These are phyloP conservation scores for Amylocystis lapponica DNA, from an alignment of 768 basidiomycete species.

Conservation along the genomic window DNA sequence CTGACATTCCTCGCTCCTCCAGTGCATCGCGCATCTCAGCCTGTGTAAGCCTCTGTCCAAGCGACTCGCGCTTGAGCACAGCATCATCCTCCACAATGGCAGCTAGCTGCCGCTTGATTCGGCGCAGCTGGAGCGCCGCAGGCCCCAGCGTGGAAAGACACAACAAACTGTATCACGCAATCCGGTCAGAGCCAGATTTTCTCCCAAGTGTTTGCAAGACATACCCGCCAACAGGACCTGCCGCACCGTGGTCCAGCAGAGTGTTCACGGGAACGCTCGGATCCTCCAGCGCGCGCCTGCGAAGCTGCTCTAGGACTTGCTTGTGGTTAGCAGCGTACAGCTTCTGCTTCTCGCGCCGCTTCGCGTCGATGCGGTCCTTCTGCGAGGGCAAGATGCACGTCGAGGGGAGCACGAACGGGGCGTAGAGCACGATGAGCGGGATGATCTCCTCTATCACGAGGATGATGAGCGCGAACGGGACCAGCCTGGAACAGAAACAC, in stretches of 20 bases:
- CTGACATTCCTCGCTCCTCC: constrained; percentile 75
- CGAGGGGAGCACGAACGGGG: constrained; percentile 80
- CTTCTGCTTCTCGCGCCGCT: constrained; percentile 41
- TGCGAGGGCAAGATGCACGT: constrained; percentile 84
- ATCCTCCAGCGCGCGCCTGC: constrained; percentile 8
- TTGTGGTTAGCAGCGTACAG: constrained; percentile 13
- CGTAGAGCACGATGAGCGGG: constrained; percentile 79
- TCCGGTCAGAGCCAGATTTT: background rate
- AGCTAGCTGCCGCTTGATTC: constrained; percentile 33
- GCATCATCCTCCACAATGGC: constrained; percentile 55
- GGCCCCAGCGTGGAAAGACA: constrained; percentile 36
- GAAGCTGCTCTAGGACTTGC: constrained; percentile 16
- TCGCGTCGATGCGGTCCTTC: constrained; percentile 53
- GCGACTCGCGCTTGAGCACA: constrained; percentile 47
- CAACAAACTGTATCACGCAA: constrained; percentile 13
- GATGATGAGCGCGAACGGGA: constrained; percentile 75
- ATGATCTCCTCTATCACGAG: constrained; percentile 75
- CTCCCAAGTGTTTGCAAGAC: no score
- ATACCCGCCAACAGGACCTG: constrained; percentile 52
- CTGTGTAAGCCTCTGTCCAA: constrained; percentile 38
- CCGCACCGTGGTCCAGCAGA: constrained; percentile 22
- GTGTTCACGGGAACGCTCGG: constrained; percentile 31
- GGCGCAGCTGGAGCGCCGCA: constrained; percentile 24
- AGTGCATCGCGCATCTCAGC: constrained; percentile 61
- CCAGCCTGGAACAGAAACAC: constrained; percentile 41